These are phyloP conservation scores for Microstroma glucosiphilum DNA, from an alignment of 1,284 basidiomycete genomes.

Conservation along the genomic window DNA sequence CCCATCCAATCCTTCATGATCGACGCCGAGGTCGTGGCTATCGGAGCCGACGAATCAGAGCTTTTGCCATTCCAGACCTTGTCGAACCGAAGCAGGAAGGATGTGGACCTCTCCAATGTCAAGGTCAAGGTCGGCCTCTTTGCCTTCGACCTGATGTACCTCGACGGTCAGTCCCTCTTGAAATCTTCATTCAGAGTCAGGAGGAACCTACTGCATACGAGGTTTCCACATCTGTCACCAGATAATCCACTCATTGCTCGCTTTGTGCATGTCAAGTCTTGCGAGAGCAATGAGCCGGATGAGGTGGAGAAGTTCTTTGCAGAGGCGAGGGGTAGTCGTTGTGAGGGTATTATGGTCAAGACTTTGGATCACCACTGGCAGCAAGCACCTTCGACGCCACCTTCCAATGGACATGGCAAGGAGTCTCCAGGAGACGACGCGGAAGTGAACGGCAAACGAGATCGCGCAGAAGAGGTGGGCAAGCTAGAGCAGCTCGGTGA, in stretches of 20 bases:
- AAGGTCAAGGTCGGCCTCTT: conserved; percentile 47
- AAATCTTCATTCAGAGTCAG: conserved; percentile 67
- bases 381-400: conserved; percentile 9
- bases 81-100: conserved; percentile 37
- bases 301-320: conserved; percentile 69
- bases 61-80: conserved; percentile 47
- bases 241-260: conserved; percentile 58
- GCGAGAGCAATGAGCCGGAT: conserved; percentile 64
- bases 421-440: conserved; percentile 39
- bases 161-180: conserved; percentile 65
- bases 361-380: conserved; percentile 55
- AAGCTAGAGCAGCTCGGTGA: conserved; percentile 33
- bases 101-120: conserved; percentile 40
- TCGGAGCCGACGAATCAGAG: conserved; percentile 20
- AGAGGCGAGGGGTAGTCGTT: conserved; percentile 69
- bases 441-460: conserved; percentile 38
- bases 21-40: conserved; percentile 64
- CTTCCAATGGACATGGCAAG: conserved; percentile 34
- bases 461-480: conserved; percentile 18
- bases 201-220: conserved; percentile 60
- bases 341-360: conserved; percentile 92
- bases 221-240: conserved; percentile 51
- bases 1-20: conserved; percentile 67
- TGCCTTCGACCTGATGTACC: conserved; percentile 44
- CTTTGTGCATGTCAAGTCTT: conserved; percentile 70